Conservation (phyloP, 139 green algal species). For the Chlamydomonas urium region DNA sequence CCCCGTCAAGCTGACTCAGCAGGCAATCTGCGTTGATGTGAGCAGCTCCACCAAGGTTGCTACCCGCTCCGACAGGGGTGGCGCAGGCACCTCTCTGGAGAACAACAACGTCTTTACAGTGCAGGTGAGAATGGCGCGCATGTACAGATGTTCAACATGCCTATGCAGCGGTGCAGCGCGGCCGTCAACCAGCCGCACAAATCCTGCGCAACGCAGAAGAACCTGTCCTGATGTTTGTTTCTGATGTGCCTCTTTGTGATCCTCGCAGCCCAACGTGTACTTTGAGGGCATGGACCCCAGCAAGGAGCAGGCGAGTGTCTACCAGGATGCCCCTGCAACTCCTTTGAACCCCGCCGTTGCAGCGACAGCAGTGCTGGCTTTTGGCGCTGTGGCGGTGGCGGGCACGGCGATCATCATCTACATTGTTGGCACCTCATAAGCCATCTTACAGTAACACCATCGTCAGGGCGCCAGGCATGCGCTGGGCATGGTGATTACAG, state of each 20-base stretch:
- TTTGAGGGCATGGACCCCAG: slow-evolving; percentile 68
- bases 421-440: slow-evolving; percentile 6
- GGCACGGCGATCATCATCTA: slow-evolving; percentile 63
- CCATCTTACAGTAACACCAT: too few relatives aligned
- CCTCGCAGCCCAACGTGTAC: slow-evolving; percentile 81
- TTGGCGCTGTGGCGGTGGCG: slow-evolving; percentile 51
- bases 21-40: slow-evolving; percentile 70
- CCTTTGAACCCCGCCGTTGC: slow-evolving; percentile 41
- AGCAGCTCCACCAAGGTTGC: not conserved
- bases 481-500: too few relatives aligned
- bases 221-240: too few relatives aligned
- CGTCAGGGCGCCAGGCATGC: too few relatives aligned
- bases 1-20: slow-evolving; percentile 67
- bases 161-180: too few relatives aligned
- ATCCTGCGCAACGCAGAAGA: too few relatives aligned
- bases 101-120: slow-evolving; percentile 76
- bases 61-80: slow-evolving; percentile 16
- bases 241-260: not conserved
- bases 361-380: slow-evolving; percentile 37
- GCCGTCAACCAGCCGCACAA: too few relatives aligned
- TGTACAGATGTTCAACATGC: too few relatives aligned
- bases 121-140: too few relatives aligned
- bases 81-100: slow-evolving; percentile 78
- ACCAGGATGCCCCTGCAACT: slow-evolving; percentile 1
- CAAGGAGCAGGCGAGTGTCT: slow-evolving; percentile 23